Evolutionary conservation across 257 asterid genomes (phyloP).

Genomic region (Nicotiana sylvestris): DNA sequence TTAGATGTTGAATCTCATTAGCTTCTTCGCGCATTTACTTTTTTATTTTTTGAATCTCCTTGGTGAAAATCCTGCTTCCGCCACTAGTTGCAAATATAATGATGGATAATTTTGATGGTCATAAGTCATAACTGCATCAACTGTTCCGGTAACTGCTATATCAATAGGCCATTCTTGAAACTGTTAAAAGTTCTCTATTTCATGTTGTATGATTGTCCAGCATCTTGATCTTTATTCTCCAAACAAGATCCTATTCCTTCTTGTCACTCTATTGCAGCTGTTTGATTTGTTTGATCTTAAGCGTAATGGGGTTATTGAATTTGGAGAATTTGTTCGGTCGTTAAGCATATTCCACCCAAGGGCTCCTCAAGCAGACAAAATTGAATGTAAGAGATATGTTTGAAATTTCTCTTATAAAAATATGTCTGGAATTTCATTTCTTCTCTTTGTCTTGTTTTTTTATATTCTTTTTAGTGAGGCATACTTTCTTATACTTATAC

Average conservation of each 20-base stretch:
- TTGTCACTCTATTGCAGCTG: conserved; percentile 35
- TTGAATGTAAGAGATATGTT: conserved; percentile 36
- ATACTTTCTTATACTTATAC: background rate
- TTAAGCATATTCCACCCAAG: conserved; percentile 60
- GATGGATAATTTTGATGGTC: background rate
- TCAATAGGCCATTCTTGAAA: background rate
- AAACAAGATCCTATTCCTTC: conserved; percentile 3
- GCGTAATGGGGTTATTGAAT: conserved; percentile 65
- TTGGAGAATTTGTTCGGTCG: conserved; percentile 71
- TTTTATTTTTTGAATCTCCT: too few species aligned
- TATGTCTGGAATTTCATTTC: background rate
- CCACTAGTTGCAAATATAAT: background rate
- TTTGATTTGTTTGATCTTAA: conserved; percentile 69
- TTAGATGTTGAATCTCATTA: too few species aligned
- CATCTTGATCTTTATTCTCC: background rate
- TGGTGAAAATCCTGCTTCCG: too few species aligned
- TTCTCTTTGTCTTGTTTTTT: background rate
- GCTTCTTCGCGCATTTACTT: too few species aligned
- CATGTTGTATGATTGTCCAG: background rate
- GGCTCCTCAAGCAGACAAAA: conserved; percentile 43
- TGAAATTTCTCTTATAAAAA: background rate
- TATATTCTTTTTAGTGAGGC: background rate
- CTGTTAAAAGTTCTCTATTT: background rate
- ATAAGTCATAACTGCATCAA: background rate
- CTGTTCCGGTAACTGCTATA: background rate